Evolutionary conservation across 2,329 filamentous ascomycete species (phyloP).

Genomic region (Cordyceps fumosorosea): DNA sequence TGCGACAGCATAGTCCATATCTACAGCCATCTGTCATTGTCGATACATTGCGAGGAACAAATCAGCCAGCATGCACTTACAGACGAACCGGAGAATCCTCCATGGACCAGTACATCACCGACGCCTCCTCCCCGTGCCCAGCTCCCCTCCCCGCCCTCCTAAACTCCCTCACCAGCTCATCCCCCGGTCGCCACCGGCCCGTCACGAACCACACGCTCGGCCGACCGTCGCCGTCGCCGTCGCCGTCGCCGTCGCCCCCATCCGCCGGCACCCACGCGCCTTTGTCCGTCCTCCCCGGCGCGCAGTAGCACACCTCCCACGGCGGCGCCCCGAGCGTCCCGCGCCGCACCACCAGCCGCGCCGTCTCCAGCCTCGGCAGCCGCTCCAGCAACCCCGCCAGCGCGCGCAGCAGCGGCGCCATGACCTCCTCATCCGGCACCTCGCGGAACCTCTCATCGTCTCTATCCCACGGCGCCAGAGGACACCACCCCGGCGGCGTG

Average conservation of each 20-base stretch:
- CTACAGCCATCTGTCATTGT: no score
- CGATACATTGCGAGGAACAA: no score
- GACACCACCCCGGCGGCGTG: not conserved
- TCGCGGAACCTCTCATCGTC: not conserved
- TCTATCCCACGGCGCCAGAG: not conserved
- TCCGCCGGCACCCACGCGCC: not conserved
- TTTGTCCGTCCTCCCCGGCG: not conserved
- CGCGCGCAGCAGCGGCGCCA: not conserved
- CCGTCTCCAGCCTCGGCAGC: slow-evolving; percentile 3
- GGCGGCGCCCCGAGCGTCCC: not conserved
- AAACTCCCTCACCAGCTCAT: not conserved
- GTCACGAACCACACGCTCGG: slow-evolving; percentile 10
- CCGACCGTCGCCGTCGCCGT: not conserved
- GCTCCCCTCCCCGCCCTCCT: not conserved
- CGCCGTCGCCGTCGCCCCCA: not conserved
- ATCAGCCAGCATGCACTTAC: not conserved
- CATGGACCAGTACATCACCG: not conserved
- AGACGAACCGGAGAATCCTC: not conserved
- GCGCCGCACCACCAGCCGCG: not conserved
- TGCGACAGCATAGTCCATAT: no score
- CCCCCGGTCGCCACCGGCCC: not conserved
- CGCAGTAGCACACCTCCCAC: slow-evolving; percentile 6
- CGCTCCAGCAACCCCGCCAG: not conserved
- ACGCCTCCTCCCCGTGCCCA: not conserved
- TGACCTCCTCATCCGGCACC: not conserved